phyloP scores from a whole-genome alignment of 768 basidiomycete genomes.

The Thelephora ganbajun region DNA sequence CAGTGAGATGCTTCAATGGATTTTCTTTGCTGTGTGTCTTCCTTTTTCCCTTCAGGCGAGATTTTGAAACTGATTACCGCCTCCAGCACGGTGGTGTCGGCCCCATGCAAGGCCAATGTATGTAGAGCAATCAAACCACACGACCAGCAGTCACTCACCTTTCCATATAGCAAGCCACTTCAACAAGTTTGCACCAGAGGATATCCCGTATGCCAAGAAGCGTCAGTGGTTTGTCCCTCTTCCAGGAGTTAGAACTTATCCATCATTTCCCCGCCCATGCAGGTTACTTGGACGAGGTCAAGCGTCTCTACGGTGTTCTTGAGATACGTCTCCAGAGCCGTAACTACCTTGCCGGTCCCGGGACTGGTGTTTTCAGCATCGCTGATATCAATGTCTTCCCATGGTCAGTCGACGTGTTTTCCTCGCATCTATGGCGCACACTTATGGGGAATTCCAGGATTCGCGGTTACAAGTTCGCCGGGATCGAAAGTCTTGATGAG shows the following conservation, averaged over 20 bases:
- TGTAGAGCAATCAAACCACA: background rate
- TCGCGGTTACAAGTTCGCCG: constrained; percentile 28
- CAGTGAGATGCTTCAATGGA: constrained; percentile 72
- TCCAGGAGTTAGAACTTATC: background rate
- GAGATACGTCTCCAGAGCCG: constrained; percentile 58
- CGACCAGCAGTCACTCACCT: background rate
- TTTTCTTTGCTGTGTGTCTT: constrained; percentile 58
- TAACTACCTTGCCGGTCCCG: constrained; percentile 72
- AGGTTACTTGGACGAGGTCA: constrained; percentile 74
- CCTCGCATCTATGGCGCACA: background rate
- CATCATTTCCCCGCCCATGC: constrained; percentile 6
- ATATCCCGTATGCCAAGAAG: constrained; percentile 56
- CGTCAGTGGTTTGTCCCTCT: constrained; percentile 22
- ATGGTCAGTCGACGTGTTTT: constrained; percentile 28
- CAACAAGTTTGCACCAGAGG: constrained; percentile 44
- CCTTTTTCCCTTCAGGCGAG: background rate
- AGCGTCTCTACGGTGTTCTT: constrained; percentile 71
- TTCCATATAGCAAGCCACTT: constrained; percentile 50
- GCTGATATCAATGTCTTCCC: constrained; percentile 61
- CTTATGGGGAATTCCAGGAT: constrained; percentile 31
- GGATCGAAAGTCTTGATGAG: constrained; percentile 42
- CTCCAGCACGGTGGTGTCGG: constrained; percentile 67
- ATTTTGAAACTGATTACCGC: background rate
- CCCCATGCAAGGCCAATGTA: constrained; percentile 76
- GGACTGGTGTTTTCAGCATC: constrained; percentile 48